Base-by-base conservation (phyloP, 129 eudicot species). In the Heracleum sosnowskyi region DNA sequence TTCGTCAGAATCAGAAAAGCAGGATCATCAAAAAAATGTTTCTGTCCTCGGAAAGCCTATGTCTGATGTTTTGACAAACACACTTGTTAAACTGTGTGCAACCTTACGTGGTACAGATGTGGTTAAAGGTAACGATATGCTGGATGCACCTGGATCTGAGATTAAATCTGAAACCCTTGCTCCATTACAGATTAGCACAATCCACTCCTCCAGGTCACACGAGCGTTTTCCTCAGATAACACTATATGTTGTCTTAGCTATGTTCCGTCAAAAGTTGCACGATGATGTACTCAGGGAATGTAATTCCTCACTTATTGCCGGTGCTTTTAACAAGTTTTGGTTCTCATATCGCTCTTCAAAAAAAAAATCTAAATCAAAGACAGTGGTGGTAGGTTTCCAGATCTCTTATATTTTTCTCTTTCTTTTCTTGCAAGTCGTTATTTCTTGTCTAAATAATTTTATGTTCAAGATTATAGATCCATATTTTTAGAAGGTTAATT, bases 261-360 rank as follows among this genome's bases (percentile, higher is more conserved):
- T 86, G 42, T 91, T 80, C 86, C 88, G 93, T 69, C 91, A 84
- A 71, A 92, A 84, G 88, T 81, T 95, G 81, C 96, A 91, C 79
- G 91, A 95, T 69, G 82, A 81, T 79, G 88, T 92, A 73, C 85
- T 88, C 37, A 85, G 86, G 62, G 89, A 89, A 63, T 92, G 88
- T 84, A 86, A 81, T 75, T 72, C 85, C 16, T 80, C 77, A 78
- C 82, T 82, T 79, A 17, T 88, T 81, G 84, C 80, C 53, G 86
- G 87, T 84, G 85, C 83, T 41, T 74, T 88, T 72, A 63, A 77
- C 62, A 77, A 83, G 81, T 82, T 80, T 82, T 79, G 83, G 76
- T 69, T 44, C 60, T 45, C 78, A 34, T 35, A 63, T 66, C 76
- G 70, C 33, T 70, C 74, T 40, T 69, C 81, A 76, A 87, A 78